phyloP scores from a whole-genome alignment of 2,329 filamentous ascomycete genomes.

The Coniochaeta sp. region DNA sequence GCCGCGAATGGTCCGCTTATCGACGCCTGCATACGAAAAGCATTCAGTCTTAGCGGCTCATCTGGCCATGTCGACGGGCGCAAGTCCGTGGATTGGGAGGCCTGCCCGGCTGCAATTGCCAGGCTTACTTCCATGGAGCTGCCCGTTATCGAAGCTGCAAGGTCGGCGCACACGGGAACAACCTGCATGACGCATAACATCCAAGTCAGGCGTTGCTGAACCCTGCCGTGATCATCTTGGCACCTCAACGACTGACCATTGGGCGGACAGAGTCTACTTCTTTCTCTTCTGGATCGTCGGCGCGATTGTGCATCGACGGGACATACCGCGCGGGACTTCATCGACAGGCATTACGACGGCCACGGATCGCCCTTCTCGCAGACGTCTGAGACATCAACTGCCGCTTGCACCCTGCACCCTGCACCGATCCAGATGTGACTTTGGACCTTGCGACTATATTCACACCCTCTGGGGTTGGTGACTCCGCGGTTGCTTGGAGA shows the following conservation, averaged over 20 bases:
- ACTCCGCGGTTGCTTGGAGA: too few relatives aligned
- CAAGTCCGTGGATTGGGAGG: not conserved
- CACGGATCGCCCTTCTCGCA: not conserved
- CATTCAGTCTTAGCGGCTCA: not conserved
- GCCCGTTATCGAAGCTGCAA: constrained; percentile 3
- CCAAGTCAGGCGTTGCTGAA: not conserved
- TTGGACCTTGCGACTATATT: too few relatives aligned
- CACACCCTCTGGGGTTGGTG: not conserved
- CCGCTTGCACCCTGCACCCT: not conserved
- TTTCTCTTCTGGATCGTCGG: not conserved
- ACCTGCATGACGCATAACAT: constrained; percentile 2
- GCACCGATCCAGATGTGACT: not conserved
- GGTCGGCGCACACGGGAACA: not conserved
- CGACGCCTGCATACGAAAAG: not conserved
- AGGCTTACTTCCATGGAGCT: not conserved
- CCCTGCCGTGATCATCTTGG: not conserved
- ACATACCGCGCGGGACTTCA: not conserved
- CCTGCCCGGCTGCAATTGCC: not conserved
- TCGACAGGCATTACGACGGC: not conserved
- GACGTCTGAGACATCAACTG: not conserved
- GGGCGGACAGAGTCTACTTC: too few relatives aligned
- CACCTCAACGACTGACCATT: not conserved
- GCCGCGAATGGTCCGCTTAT: not conserved
- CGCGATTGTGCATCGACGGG: not conserved
- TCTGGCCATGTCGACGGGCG: not conserved